Conservation (phyloP, 331 rosid genomes). For the Rhamnella rubrinervis region DNA sequence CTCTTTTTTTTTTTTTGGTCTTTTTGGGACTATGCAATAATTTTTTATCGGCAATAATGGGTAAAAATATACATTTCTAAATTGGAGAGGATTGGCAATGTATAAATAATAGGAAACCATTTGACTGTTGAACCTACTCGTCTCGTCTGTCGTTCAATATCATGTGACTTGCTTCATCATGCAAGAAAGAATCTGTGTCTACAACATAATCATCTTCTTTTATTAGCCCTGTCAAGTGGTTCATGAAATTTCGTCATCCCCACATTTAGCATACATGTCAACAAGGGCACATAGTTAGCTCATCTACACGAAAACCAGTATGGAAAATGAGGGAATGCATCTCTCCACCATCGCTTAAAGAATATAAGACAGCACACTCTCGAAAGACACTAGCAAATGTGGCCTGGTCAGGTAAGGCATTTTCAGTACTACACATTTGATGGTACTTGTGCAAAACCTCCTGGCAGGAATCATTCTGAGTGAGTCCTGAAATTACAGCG, state of each 20-base stretch:
- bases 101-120: too few relatives aligned
- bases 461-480: slow-evolving; percentile 55
- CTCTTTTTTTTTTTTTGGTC: too few relatives aligned
- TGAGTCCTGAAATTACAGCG: slow-evolving; percentile 60
- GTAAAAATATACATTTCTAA: too few relatives aligned
- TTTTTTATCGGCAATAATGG: too few relatives aligned
- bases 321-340: slow-evolving; percentile 66
- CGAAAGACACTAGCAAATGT: slow-evolving; percentile 78
- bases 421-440: slow-evolving; percentile 58
- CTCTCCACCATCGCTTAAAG: slow-evolving; percentile 59
- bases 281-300: slow-evolving; percentile 68
- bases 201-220: slow-evolving; percentile 36
- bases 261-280: slow-evolving; percentile 96
- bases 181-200: slow-evolving; percentile 19
- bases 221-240: slow-evolving; percentile 49
- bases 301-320: slow-evolving; percentile 75
- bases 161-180: not conserved
- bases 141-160: too few relatives aligned
- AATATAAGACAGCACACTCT: slow-evolving; percentile 63
- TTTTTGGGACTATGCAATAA: too few relatives aligned
- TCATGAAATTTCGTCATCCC: slow-evolving; percentile 58
- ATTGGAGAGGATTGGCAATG: too few relatives aligned
- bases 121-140: too few relatives aligned
- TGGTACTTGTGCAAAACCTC: slow-evolving; percentile 58
- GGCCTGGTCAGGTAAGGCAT: slow-evolving; percentile 78